Base-by-base conservation (phyloP, 352 stramenopile genomes). In the Globisporangium cederbergense region DNA sequence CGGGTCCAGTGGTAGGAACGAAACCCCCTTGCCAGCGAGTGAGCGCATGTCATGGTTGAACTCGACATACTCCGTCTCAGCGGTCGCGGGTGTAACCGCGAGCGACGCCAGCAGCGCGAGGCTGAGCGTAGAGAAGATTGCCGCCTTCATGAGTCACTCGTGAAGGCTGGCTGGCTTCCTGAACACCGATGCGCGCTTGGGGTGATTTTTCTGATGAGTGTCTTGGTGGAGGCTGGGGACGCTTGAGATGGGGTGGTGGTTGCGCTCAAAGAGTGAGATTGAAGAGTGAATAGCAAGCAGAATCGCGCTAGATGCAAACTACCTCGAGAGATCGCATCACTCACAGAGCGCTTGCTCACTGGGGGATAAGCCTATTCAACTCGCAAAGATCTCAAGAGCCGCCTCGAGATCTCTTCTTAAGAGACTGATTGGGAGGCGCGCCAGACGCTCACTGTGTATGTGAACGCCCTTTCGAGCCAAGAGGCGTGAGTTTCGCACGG, bases 11-110 rank as follows among this genome's bases (percentile, higher is more conserved):
- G 54, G 36, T 3, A 66, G 52, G 43, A 66, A 66, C 28, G 60
- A 66, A 7, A 66, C 42, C 16, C 51, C 60, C n/a, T 47, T 18
- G 16, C 40, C 51, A 0, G 60, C 51, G 42, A 60, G 60, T 42
- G 60, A 66, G 40, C 52, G 51, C 16, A 66, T 45, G 51, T 61
- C 60, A 22, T 66, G 53, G 42, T 66, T 66, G 51, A 66, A 66
- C 9, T 59, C 36, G 25, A 66, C 60, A 14, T 38, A 60, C n/a
- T 42, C 28, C 0, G 42, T 22, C 40, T 46, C 51, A 7, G 60
- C 43, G 10, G 28, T 9, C 3, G 36, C 18, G 10, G 16, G 9
- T 6, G 60, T n/a, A 16, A 32, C 10, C 34, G 34, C 36, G 5
- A 60, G 30, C 30, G 8, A 25, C 11, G 30, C n/a, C 54, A 60